These are phyloP conservation scores for Globisporangium carolinianum DNA, from an alignment of 352 stramenopile genomes.

Conservation along the genomic window DNA sequence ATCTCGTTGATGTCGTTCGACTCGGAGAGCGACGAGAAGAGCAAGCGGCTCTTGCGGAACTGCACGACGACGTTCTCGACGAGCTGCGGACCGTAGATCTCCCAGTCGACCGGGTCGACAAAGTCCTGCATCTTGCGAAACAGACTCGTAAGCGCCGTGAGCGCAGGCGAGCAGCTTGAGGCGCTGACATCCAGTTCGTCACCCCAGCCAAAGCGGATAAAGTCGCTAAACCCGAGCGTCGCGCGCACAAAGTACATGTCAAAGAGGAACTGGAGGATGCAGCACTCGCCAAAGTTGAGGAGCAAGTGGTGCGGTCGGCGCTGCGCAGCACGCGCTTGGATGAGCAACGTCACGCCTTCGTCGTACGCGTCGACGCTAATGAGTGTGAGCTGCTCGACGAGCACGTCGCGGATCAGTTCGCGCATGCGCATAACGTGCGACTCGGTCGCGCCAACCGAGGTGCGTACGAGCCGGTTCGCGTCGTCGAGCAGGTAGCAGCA, in stretches of 20 bases:
- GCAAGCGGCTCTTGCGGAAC: constrained; percentile 76
- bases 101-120: constrained; percentile 84
- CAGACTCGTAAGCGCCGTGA: constrained; percentile 49
- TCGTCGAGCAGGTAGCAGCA: constrained; percentile 82
- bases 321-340: constrained; percentile 25
- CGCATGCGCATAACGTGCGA: constrained; percentile 61
- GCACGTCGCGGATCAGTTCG: constrained; percentile 49
- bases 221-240: constrained; percentile 78
- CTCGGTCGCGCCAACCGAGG: constrained; percentile 24
- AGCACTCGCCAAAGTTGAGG: constrained; percentile 82
- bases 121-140: constrained; percentile 81
- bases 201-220: constrained; percentile 84
- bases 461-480: constrained; percentile 58
- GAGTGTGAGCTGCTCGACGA: constrained; percentile 76
- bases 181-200: constrained; percentile 64
- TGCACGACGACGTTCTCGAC: constrained; percentile 83
- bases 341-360: constrained; percentile 48
- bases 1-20: constrained; percentile 83
- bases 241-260: constrained; percentile 88
- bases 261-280: constrained; percentile 82
- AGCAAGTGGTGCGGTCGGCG: constrained; percentile 34
- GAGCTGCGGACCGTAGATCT: constrained; percentile 82
- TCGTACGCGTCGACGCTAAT: constrained; percentile 68
- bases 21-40: constrained; percentile 82
- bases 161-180: constrained; percentile 25